Conservation (phyloP, 2,329 filamentous ascomycete species). For the Colletotrichum sp. region DNA sequence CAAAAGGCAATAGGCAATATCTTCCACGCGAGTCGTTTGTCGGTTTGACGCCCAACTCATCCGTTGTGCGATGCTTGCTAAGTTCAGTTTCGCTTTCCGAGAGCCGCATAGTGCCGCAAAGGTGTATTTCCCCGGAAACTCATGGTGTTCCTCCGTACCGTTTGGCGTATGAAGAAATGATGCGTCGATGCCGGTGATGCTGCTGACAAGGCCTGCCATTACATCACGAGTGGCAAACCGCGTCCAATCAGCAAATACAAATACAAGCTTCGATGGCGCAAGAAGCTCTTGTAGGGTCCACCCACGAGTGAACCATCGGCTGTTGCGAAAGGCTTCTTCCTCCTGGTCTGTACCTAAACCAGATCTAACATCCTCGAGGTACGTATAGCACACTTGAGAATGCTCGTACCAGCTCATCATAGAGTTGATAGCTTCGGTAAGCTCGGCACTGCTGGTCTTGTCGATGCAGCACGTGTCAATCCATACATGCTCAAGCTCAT, state of each 20-base stretch:
- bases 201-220: fast-evolving
- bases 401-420: not conserved
- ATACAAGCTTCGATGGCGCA: fast-evolving
- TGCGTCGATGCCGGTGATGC: not conserved
- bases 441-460: not conserved
- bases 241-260: fast-evolving
- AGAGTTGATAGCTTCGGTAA: not conserved
- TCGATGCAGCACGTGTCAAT: not conserved
- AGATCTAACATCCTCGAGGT: fast-evolving
- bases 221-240: fast-evolving
- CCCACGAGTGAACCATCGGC: not conserved
- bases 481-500: fast-evolving
- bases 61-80: not conserved
- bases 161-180: not conserved
- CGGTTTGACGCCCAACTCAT: not conserved
- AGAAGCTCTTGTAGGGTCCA: not conserved
- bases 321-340: fast-evolving
- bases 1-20: not conserved
- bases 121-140: no score
- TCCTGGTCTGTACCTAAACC: no score
- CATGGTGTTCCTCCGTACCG: no score
- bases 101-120: no score
- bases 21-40: not conserved
- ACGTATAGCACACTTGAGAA: fast-evolving
- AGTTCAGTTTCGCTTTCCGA: no score